These are phyloP conservation scores for Vitellaria paradoxa DNA, from an alignment of 179 eudicot genomes.

Conservation along the genomic window DNA sequence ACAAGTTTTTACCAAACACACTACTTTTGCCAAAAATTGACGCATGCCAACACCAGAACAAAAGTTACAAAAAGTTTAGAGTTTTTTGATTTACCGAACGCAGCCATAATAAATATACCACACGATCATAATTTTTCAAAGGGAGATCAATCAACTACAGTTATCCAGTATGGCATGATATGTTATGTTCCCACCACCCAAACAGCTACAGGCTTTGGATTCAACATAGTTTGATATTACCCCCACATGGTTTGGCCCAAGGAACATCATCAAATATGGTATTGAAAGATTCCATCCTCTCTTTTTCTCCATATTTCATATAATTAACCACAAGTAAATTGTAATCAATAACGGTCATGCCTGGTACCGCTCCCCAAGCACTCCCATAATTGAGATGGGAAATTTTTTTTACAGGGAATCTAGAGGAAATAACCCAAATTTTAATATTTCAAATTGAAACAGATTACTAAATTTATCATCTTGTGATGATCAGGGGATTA, in stretches of 20 bases:
- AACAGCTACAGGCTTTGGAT: background rate
- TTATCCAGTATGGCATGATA: background rate
- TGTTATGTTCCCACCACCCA: slow-evolving; percentile 2
- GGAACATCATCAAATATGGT: background rate
- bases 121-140: background rate
- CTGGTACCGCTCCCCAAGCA: background rate
- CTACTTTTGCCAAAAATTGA: no score
- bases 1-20: no score
- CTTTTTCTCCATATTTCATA: background rate
- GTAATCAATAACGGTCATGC: background rate
- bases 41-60: no score
- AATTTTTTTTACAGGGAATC: slow-evolving; percentile 10
- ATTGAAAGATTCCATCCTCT: slow-evolving; percentile 8
- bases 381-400: slow-evolving; percentile 8
- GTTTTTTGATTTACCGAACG: background rate
- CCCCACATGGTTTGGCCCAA: slow-evolving; percentile 14
- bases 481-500: background rate
- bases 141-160: slow-evolving; percentile 10
- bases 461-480: background rate
- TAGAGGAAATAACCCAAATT: background rate
- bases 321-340: background rate
- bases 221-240: no score
- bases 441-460: background rate
- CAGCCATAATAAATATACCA: no score
- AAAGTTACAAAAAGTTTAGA: no score